These are phyloP conservation scores for Gymnopus androsaceus DNA, from an alignment of 1,284 basidiomycete genomes.

Conservation along the genomic window DNA sequence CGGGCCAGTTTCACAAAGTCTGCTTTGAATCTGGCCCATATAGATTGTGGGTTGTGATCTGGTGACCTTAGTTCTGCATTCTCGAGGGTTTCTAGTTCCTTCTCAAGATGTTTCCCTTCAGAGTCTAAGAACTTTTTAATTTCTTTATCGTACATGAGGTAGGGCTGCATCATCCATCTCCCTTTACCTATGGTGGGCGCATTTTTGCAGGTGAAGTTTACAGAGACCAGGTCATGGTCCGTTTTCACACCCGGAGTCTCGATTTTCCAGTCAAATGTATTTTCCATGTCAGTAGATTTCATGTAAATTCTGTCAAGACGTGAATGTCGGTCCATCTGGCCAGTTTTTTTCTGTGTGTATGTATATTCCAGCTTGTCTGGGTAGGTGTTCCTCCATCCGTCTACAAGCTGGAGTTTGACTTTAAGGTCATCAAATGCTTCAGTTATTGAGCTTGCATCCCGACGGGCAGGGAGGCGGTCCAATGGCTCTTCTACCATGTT, in stretches of 20 bases:
- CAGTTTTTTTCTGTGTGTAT: slow-evolving; percentile 13
- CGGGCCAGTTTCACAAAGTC: slow-evolving; percentile 1
- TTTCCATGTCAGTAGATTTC: not conserved
- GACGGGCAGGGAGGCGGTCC: slow-evolving; percentile 18
- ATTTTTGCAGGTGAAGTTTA: slow-evolving; percentile 14
- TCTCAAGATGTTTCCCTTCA: not conserved
- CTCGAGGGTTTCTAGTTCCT: not conserved
- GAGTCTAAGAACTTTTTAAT: slow-evolving; percentile 4
- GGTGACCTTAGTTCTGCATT: not conserved
- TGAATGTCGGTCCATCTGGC: slow-evolving; percentile 17
- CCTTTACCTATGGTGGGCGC: slow-evolving; percentile 28
- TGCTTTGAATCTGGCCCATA: slow-evolving; percentile 3
- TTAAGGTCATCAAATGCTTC: slow-evolving; percentile 20
- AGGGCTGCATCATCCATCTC: slow-evolving; percentile 24
- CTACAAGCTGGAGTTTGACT: slow-evolving; percentile 21
- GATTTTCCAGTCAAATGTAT: slow-evolving; percentile 21
- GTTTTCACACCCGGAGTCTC: slow-evolving; percentile 3
- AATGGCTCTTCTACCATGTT: slow-evolving; percentile 22
- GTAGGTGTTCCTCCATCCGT: slow-evolving; percentile 32
- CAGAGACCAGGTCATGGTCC: slow-evolving; percentile 20
- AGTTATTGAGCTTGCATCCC: slow-evolving; percentile 14
- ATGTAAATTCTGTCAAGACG: slow-evolving; percentile 34
- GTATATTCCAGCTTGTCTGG: slow-evolving; percentile 26
- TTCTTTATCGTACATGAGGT: slow-evolving; percentile 22
- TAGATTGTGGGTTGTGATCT: not conserved